Percentiles rank a stretch among this genome's conserved stretches.
These are phyloP conservation scores for Coelastrella sp. DNA, from an alignment of 139 green algal species.

Conservation along the genomic window DNA sequence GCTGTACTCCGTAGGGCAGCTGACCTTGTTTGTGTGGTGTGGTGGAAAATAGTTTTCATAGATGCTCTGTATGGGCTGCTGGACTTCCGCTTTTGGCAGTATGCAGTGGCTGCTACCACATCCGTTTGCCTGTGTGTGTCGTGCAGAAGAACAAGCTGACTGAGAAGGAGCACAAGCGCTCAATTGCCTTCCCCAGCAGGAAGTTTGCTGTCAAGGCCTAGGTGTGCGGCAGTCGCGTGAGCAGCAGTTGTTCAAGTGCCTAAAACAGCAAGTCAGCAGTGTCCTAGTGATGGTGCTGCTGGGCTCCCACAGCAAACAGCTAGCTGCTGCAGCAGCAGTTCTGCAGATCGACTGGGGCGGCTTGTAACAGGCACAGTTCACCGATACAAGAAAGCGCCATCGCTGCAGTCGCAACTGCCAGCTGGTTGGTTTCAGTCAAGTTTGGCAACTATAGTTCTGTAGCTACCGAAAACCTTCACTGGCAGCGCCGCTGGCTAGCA, in stretches of 20 bases:
- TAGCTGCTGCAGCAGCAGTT: background rate
- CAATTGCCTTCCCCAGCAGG: slow-evolving; percentile 87
- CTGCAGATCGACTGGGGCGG: background rate
- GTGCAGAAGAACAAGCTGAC: slow-evolving; percentile 83
- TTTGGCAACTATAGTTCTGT: no score
- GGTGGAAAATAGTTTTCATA: background rate
- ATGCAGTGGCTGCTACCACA: background rate
- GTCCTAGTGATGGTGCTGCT: background rate
- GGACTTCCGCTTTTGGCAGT: background rate
- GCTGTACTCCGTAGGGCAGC: background rate
- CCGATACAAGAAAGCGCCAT: no score
- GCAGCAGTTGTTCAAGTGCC: background rate
- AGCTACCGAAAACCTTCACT: no score
- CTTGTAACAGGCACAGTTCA: background rate
- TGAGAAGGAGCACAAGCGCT: slow-evolving; percentile 86
- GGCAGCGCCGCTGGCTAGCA: no score
- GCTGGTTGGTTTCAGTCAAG: no score
- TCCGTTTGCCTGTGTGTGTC: no score
- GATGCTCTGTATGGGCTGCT: background rate
- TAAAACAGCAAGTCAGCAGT: background rate
- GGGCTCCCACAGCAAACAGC: background rate
- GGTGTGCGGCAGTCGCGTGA: background rate
- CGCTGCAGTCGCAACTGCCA: no score
- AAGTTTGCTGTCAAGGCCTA: slow-evolving; percentile 97
- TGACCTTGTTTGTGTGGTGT: background rate